phyloP scores from a whole-genome alignment of 768 basidiomycete species.

The Termitomyces sp. region DNA sequence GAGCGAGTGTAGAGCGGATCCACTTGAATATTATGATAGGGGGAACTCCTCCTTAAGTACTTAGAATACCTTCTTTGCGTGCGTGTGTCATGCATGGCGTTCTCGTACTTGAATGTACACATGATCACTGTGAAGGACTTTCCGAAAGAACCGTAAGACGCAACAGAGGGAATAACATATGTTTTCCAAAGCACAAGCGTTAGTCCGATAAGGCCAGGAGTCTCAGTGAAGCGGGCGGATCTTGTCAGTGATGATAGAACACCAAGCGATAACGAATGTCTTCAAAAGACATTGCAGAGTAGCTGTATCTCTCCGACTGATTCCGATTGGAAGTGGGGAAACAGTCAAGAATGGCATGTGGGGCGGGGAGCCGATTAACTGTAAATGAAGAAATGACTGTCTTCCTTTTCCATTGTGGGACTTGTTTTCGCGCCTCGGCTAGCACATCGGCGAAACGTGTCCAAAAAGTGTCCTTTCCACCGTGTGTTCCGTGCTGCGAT shows the following conservation, averaged over 20 bases:
- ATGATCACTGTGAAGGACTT: background rate
- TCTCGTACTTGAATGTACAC: background rate
- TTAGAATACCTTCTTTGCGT: background rate
- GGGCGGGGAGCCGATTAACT: background rate
- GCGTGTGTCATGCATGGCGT: background rate
- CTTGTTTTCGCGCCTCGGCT: background rate
- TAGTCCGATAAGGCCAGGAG: background rate
- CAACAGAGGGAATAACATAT: background rate
- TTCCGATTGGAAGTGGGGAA: background rate
- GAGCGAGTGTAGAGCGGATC: background rate
- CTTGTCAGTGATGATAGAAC: background rate
- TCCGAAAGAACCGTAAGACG: background rate
- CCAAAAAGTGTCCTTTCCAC: background rate
- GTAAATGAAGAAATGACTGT: background rate
- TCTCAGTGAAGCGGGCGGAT: conserved; percentile 2
- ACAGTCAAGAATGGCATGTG: background rate
- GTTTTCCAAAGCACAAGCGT: background rate
- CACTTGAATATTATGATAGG: background rate
- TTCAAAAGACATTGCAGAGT: background rate
- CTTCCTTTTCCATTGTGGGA: background rate
- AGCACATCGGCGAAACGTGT: background rate
- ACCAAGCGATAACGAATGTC: background rate
- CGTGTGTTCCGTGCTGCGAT: background rate
- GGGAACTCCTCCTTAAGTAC: background rate
- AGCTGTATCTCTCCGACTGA: background rate